These are phyloP conservation scores for Pichia insulana DNA, from an alignment of 805 yeast genomes.

Conservation along the genomic window DNA sequence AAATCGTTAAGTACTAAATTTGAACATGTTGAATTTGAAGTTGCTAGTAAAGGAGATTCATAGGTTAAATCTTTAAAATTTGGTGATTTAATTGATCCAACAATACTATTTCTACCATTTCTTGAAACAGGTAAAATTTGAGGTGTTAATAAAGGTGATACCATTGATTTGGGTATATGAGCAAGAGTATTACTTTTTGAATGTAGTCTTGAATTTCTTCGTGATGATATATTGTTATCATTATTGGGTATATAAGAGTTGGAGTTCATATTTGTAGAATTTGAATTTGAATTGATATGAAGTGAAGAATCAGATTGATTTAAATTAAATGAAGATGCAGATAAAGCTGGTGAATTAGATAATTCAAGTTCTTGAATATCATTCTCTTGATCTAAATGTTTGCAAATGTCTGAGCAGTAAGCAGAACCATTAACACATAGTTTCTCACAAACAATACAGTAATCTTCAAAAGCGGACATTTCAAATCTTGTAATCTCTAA, in stretches of 20 bases:
- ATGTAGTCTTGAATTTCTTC: constrained; percentile 4
- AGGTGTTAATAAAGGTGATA: constrained; percentile 27
- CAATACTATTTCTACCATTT: constrained; percentile 5
- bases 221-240: too few species aligned
- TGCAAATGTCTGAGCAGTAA: constrained; percentile 28
- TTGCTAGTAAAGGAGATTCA: constrained; percentile 25
- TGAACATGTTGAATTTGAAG: constrained; percentile 7
- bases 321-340: constrained; percentile 15
- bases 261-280: too few species aligned
- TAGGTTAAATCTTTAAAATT: constrained; percentile 21
- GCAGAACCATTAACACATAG: constrained; percentile 25
- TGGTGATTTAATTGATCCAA: constrained; percentile 18
- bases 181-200: background rate
- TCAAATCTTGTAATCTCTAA: background rate
- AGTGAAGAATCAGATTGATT: constrained; percentile 2
- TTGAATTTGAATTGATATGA: too few species aligned
- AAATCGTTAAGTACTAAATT: constrained; percentile 15
- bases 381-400: constrained; percentile 18
- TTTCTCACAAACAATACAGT: constrained; percentile 30
- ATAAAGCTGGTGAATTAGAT: constrained; percentile 18
- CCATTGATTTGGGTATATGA: constrained; percentile 10
- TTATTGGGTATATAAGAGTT: too few species aligned
- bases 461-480: constrained; percentile 35
- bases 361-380: too few species aligned
- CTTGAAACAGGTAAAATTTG: constrained; percentile 13